Evolutionary conservation across 305 asterid species (phyloP), one percentile per base, ranked within the genome.

Genomic region (Withania somnifera): DNA sequence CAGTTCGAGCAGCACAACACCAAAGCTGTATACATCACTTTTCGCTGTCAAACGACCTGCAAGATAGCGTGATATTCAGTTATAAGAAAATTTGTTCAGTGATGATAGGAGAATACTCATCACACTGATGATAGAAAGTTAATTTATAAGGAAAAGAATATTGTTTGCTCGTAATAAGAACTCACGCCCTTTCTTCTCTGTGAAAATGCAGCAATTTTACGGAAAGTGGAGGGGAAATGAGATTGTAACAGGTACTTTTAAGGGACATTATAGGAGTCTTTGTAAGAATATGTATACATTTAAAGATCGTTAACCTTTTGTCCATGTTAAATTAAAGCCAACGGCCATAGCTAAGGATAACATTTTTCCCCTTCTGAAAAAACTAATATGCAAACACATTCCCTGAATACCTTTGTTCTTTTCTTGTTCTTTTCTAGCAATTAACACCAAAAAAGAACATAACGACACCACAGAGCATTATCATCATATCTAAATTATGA

Each of bases 11-110:
- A 96, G n/a, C 67, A 96, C 98, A 2, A 94, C 99, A 10, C 99
- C 99, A 17, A 96, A 96, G 88, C 99, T 96, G 91, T 94, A 96
- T 0, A 96, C 98, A 15, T 96, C 99, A 63, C 99, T 93, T 81
- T 90, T 96, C 76, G 97, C 85, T 5, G 97, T 88, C 87, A 94
- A 82, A 20, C 98, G 94, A 24, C 99, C 99, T 94, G 92, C 83
- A 60, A 32, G 45, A 58, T 61, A 11, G 60, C 24, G 7, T 14
- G 13, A 79, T 54, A 79, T 11, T 40, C 58, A 58, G 75, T 79
- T 17, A 26, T 20, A 60, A 15, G 7, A 2, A 60, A 24, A 7
- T 32, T 32, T 30, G 24, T 63, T 30, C 45, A 63, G 13, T 15
- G 0, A 3, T 7, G 13, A 14, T 15, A 63, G 71, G 22, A 30